Conservation (phyloP, 345 rosid species). For the Corchorus capsularis region DNA sequence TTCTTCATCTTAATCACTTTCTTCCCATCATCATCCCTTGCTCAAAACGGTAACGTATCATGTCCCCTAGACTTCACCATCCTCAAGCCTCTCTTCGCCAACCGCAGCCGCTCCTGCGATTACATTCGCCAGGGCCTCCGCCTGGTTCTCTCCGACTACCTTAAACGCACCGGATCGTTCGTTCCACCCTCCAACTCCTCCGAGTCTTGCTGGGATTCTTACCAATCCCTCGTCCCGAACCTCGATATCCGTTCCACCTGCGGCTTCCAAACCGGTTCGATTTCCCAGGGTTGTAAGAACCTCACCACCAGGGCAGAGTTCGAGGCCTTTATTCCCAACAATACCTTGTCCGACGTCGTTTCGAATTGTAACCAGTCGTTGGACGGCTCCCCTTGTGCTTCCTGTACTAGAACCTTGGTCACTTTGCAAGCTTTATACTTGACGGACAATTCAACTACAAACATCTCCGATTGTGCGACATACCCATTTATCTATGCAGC, state of each 20-base stretch:
- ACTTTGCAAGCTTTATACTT: slow-evolving; percentile 45
- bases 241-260: slow-evolving; percentile 61
- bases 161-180: slow-evolving; percentile 54
- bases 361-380: slow-evolving; percentile 65
- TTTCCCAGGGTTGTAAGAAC: slow-evolving; percentile 75
- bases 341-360: slow-evolving; percentile 32
- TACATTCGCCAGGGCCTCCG: slow-evolving; percentile 75
- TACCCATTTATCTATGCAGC: slow-evolving; percentile 76
- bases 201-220: slow-evolving; percentile 66
- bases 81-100: slow-evolving; percentile 35
- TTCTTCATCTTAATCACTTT: slow-evolving; percentile 24
- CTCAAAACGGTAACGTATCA: slow-evolving; percentile 37
- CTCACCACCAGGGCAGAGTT: slow-evolving; percentile 61
- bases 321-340: slow-evolving; percentile 43
- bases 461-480: slow-evolving; percentile 64
- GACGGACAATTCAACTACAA: slow-evolving; percentile 51
- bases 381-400: slow-evolving; percentile 72
- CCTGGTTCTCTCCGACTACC: slow-evolving; percentile 62
- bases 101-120: slow-evolving; percentile 42
- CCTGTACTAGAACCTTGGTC: slow-evolving; percentile 61
- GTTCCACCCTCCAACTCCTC: slow-evolving; percentile 60
- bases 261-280: slow-evolving; percentile 77
- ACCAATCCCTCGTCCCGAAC: slow-evolving; percentile 48
- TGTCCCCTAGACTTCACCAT: slow-evolving; percentile 75
- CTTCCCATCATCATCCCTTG: slow-evolving; percentile 24